Evolutionary conservation across 768 basidiomycete genomes (phyloP).

Genomic region (Boletales sp.): DNA sequence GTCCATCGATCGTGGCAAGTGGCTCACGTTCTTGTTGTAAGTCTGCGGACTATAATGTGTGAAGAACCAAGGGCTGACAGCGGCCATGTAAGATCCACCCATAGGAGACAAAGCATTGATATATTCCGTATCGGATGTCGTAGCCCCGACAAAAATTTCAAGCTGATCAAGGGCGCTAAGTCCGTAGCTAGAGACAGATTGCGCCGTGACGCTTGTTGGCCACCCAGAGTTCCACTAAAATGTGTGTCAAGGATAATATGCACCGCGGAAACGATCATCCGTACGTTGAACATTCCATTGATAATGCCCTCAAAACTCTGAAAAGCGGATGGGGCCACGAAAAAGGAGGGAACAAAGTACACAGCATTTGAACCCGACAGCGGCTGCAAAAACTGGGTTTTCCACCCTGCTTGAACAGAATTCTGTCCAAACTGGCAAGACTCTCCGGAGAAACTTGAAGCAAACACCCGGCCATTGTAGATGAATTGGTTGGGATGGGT

Average conservation of each 20-base stretch:
- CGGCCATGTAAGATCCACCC: slow-evolving; percentile 41
- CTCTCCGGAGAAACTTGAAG: slow-evolving; percentile 73
- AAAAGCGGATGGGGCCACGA: slow-evolving; percentile 51
- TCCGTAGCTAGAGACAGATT: slow-evolving; percentile 5
- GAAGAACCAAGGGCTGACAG: slow-evolving; percentile 77
- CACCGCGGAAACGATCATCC: slow-evolving; percentile 14
- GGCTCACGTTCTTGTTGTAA: slow-evolving; percentile 69
- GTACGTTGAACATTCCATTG: slow-evolving; percentile 59
- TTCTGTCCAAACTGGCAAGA: slow-evolving; percentile 61
- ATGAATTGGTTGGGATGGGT: slow-evolving; percentile 58
- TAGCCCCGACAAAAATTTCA: slow-evolving; percentile 40
- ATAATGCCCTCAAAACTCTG: slow-evolving; percentile 45
- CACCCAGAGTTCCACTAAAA: slow-evolving; percentile 77
- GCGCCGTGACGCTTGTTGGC: slow-evolving; percentile 57
- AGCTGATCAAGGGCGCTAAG: slow-evolving; percentile 25
- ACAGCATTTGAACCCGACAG: slow-evolving; percentile 43
- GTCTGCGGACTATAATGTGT: slow-evolving; percentile 66
- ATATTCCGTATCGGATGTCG: slow-evolving; percentile 53
- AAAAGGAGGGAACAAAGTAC: slow-evolving; percentile 70
- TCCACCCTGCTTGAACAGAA: slow-evolving; percentile 54
- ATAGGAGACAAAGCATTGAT: slow-evolving; percentile 38
- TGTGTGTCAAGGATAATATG: slow-evolving; percentile 10
- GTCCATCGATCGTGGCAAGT: neutral
- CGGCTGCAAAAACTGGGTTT: slow-evolving; percentile 45
- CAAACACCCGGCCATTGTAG: slow-evolving; percentile 46